A percentile compares a stretch with the other conserved stretches of the same genome.
phyloP scores from a whole-genome alignment of 768 basidiomycete species.

The Lactifluus hygrophoroides region DNA sequence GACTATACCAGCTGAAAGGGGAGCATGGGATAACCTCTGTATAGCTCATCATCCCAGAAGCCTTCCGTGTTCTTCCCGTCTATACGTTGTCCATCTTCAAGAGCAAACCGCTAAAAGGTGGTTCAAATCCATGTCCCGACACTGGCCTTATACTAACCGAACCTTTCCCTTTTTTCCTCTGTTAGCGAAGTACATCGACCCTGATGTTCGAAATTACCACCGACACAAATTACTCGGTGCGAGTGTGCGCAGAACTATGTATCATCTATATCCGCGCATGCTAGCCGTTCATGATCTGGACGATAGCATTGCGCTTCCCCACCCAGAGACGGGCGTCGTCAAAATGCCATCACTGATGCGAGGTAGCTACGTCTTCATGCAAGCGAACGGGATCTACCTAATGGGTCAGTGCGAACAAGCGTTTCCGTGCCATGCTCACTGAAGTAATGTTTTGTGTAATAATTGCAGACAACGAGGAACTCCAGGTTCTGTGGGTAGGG shows the following conservation, averaged over 20 bases:
- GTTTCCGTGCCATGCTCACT: too few species aligned
- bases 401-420: conserved; percentile 69
- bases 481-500: conserved; percentile 88
- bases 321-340: conserved; percentile 47
- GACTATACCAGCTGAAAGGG: background rate
- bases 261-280: conserved; percentile 80
- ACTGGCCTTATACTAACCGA: background rate
- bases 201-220: conserved; percentile 89
- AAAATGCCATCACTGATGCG: conserved; percentile 73
- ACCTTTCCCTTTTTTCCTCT: background rate
- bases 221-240: conserved; percentile 68
- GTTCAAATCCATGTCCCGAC: background rate
- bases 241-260: conserved; percentile 60
- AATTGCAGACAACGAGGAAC: conserved; percentile 73
- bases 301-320: conserved; percentile 60
- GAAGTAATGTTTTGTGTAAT: too few species aligned
- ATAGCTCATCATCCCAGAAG: conserved; percentile 91
- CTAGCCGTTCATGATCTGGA: conserved; percentile 82
- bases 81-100: conserved; percentile 79
- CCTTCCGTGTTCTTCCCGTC: conserved; percentile 77
- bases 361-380: conserved; percentile 79
- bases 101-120: conserved; percentile 87
- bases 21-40: conserved; percentile 5
- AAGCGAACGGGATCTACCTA: conserved; percentile 84
- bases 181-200: conserved; percentile 74